phyloP scores from a whole-genome alignment of 495 filamentous ascomycete genomes.

The Xylaria flabelliformis region DNA sequence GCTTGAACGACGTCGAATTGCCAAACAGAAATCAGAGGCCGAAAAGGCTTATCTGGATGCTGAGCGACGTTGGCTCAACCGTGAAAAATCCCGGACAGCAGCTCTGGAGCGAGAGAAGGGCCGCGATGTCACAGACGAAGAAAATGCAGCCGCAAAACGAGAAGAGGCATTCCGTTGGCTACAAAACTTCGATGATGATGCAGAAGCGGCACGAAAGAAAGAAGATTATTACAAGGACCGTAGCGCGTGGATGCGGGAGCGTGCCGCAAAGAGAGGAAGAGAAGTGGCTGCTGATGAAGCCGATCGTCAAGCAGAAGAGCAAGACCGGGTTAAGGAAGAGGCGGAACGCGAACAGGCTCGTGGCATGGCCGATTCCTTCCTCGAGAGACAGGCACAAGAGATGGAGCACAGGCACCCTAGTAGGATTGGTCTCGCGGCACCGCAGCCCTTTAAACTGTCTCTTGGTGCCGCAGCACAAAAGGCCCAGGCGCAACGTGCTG shows the following conservation, averaged over 20 bases:
- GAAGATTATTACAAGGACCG: conserved; percentile 89
- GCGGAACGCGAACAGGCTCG: conserved; percentile 79
- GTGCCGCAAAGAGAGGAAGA: conserved; percentile 70
- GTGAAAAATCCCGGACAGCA: conserved; percentile 80
- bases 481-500: conserved; percentile 72
- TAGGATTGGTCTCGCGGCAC: conserved; percentile 59
- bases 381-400: conserved; percentile 86
- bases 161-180: conserved; percentile 73
- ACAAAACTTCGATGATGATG: conserved; percentile 87
- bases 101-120: conserved; percentile 83
- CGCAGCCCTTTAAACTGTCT: conserved; percentile 90
- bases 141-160: conserved; percentile 60
- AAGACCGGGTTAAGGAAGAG: conserved; percentile 70
- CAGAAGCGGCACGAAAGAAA: conserved; percentile 71
- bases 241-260: conserved; percentile 82
- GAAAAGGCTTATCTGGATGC: conserved; percentile 87
- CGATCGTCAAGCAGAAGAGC: conserved; percentile 78
- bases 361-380: conserved; percentile 91
- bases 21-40: conserved; percentile 72
- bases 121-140: conserved; percentile 76
- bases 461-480: conserved; percentile 86
- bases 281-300: conserved; percentile 80
- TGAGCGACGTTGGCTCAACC: conserved; percentile 87
- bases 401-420: conserved; percentile 66
- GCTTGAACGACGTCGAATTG: conserved; percentile 73